A percentile compares a stretch with the other conserved stretches of the same genome.
phyloP scores from a whole-genome alignment of 169 alveolate genomes.

The Theileria sp. region DNA sequence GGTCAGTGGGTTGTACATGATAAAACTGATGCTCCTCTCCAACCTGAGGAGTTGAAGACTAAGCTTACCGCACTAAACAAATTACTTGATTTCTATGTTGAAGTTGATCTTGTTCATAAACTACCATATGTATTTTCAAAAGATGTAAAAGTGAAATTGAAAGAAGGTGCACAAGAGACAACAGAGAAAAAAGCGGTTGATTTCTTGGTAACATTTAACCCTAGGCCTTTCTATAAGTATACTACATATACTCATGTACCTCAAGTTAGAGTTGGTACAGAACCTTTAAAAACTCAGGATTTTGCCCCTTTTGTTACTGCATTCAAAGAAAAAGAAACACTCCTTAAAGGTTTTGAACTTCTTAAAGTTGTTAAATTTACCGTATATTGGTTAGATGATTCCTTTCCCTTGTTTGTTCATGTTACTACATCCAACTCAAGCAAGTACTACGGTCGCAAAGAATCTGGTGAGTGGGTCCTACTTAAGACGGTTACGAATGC shows the following conservation, averaged over 20 bases:
- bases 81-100: neutral
- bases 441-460: constrained; percentile 13
- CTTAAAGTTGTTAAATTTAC: constrained; percentile 6
- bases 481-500: neutral
- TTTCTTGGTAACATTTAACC: neutral
- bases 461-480: neutral
- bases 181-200: neutral
- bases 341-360: neutral
- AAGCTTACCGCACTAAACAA: neutral
- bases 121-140: neutral
- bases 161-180: neutral
- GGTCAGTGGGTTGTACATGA: neutral
- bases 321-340: neutral
- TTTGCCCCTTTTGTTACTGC: neutral
- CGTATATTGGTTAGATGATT: constrained; percentile 9
- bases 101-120: neutral
- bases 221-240: neutral
- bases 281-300: neutral
- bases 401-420: neutral
- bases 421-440: neutral
- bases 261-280: constrained; percentile 1
- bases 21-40: neutral
- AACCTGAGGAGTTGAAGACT: neutral
- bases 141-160: neutral
- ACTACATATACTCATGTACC: neutral